Evolutionary conservation across 164 flowering plant species (phyloP).

Genomic region (Houttuynia cordata): DNA sequence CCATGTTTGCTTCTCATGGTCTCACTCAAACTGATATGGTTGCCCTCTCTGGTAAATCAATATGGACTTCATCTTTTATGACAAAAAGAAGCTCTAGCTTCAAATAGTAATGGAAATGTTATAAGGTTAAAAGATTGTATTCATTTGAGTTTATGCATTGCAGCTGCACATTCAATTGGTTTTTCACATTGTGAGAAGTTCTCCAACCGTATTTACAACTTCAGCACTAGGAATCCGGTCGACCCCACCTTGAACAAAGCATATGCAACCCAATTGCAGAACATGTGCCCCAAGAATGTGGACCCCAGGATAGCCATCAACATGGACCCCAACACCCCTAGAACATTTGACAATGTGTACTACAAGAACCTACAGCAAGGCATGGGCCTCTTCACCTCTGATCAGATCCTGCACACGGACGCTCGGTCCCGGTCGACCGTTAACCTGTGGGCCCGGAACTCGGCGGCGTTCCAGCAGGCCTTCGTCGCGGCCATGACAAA

Average conservation of each 20-base stretch:
- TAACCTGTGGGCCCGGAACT: conserved; percentile 36
- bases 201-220: conserved; percentile 46
- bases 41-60: conserved; percentile 62
- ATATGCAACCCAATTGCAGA: conserved; percentile 39
- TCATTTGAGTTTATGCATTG: neutral
- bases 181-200: conserved; percentile 57
- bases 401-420: conserved; percentile 62
- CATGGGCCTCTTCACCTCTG: conserved; percentile 73
- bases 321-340: conserved; percentile 77
- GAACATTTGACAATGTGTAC: conserved; percentile 57
- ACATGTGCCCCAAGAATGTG: conserved; percentile 57
- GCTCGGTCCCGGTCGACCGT: conserved; percentile 46
- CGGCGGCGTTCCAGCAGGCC: conserved; percentile 37
- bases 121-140: neutral
- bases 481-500: conserved; percentile 65
- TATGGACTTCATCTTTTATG: neutral
- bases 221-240: conserved; percentile 16
- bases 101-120: too few relatives aligned
- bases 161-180: conserved; percentile 73
- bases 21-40: conserved; percentile 70
- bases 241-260: conserved; percentile 45
- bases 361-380: conserved; percentile 63
- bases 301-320: conserved; percentile 65
- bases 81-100: too few relatives aligned
- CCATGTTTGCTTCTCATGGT: conserved; percentile 47